Conservation (phyloP, 805 yeast species). For the Candida vartiovaarae region DNA sequence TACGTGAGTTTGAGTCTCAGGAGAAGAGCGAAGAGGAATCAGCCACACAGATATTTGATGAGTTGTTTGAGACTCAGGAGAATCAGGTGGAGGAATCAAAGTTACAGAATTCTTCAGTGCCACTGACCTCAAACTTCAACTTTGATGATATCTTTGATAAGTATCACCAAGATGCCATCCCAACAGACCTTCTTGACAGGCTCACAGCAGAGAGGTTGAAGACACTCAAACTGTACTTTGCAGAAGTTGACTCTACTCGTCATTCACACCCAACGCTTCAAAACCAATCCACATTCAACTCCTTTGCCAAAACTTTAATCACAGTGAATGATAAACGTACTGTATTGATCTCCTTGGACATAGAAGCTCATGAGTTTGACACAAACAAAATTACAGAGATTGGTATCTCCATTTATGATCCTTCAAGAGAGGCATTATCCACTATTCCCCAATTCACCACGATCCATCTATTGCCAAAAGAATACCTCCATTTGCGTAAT, state of each 20-base stretch:
- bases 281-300: slow-evolving; percentile 2
- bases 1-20: too few species aligned
- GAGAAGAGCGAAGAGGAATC: too few species aligned
- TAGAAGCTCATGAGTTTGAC: slow-evolving; percentile 49
- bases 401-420: slow-evolving; percentile 52
- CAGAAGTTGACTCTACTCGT: neutral
- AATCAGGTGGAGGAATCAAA: too few species aligned
- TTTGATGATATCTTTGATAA: neutral
- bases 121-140: too few species aligned
- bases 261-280: slow-evolving; percentile 14
- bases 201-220: neutral
- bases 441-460: slow-evolving; percentile 35
- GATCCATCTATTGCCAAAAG: slow-evolving; percentile 39
- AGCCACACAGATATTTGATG: too few species aligned
- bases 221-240: neutral
- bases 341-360: slow-evolving; percentile 37
- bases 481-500: slow-evolving; percentile 35
- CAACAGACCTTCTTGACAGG: neutral
- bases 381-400: slow-evolving; percentile 43
- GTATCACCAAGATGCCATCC: neutral
- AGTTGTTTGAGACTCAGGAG: too few species aligned
- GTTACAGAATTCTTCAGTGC: too few species aligned
- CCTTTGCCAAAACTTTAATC: slow-evolving; percentile 4
- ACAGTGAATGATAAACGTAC: slow-evolving; percentile 9
- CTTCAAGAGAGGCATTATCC: slow-evolving; percentile 35